phyloP scores from a whole-genome alignment of 2,329 filamentous ascomycete genomes.

The Sclerotinia trifoliorum region DNA sequence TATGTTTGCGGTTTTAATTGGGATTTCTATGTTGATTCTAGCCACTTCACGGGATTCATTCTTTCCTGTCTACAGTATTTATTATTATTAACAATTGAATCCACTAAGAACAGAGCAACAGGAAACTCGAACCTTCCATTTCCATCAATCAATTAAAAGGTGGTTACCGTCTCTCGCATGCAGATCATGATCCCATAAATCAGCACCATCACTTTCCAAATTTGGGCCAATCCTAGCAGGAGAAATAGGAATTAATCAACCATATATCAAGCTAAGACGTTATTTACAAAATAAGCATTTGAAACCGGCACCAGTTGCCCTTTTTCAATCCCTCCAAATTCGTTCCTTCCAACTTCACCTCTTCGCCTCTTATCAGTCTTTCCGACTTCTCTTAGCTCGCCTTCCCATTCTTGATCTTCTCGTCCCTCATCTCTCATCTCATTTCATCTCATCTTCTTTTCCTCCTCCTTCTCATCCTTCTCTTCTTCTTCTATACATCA shows the following conservation, averaged over 20 bases:
- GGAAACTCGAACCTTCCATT: constrained; percentile 10
- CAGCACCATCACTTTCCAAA: background rate
- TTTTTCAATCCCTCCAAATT: background rate
- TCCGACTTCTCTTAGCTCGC: background rate
- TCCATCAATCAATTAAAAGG: background rate
- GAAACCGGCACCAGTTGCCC: background rate
- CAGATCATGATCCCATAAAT: background rate
- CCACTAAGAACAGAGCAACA: background rate
- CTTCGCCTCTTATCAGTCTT: background rate
- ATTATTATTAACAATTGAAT: background rate
- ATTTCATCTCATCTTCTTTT: constrained; percentile 4
- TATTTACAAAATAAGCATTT: background rate
- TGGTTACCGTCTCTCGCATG: background rate
- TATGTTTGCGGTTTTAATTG: background rate
- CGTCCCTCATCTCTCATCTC: background rate
- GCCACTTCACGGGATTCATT: background rate
- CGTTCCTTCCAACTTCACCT: background rate
- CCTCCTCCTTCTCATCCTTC: constrained; percentile 10
- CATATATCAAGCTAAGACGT: background rate
- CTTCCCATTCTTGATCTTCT: background rate
- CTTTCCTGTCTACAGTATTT: background rate
- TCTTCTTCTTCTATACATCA: constrained; percentile 24
- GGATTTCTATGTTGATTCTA: background rate
- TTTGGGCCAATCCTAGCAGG: background rate
- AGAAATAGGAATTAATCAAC: background rate